A percentile compares a stretch with the other conserved stretches of the same genome.
phyloP scores from a whole-genome alignment of 1,139 yeast species.

The Kodamaea sp. region DNA sequence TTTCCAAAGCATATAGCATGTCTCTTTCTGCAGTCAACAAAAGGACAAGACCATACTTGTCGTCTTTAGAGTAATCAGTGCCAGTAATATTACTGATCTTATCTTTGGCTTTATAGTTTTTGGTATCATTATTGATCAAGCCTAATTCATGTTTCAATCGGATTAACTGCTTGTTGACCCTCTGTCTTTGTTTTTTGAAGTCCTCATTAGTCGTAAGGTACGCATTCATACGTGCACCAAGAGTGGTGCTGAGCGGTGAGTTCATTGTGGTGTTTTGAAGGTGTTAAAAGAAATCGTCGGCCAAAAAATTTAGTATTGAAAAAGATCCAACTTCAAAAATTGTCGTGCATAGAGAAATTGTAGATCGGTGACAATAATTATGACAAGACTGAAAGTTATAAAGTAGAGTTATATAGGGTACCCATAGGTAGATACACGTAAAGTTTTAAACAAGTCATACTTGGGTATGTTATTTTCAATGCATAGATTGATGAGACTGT shows the following conservation, averaged over 20 bases:
- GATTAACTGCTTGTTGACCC: slow-evolving; percentile 45
- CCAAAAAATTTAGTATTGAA: slow-evolving; percentile 1
- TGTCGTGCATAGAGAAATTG: not conserved
- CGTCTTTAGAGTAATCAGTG: slow-evolving; percentile 47
- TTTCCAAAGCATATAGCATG: slow-evolving; percentile 63
- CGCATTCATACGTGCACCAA: slow-evolving; percentile 47
- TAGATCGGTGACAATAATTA: slow-evolving; percentile 2
- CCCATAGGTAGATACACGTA: not conserved
- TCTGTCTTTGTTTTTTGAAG: slow-evolving; percentile 46
- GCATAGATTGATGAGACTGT: too few relatives aligned
- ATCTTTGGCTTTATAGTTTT: slow-evolving; percentile 46
- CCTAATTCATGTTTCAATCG: slow-evolving; percentile 55
- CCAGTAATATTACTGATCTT: slow-evolving; percentile 38
- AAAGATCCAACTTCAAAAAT: not conserved
- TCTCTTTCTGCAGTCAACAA: slow-evolving; percentile 66
- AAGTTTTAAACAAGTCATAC: not conserved
- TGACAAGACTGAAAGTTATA: not conserved
- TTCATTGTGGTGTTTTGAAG: slow-evolving; percentile 12
- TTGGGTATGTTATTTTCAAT: too few relatives aligned
- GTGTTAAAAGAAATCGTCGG: not conserved
- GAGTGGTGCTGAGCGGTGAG: slow-evolving; percentile 41
- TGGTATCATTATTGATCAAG: slow-evolving; percentile 57
- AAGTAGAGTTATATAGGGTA: not conserved
- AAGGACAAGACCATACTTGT: slow-evolving; percentile 45
- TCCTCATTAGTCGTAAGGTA: slow-evolving; percentile 51